Evolutionary conservation across 495 filamentous ascomycete species (phyloP).

Genomic region (Talaromyces thailandensis): DNA sequence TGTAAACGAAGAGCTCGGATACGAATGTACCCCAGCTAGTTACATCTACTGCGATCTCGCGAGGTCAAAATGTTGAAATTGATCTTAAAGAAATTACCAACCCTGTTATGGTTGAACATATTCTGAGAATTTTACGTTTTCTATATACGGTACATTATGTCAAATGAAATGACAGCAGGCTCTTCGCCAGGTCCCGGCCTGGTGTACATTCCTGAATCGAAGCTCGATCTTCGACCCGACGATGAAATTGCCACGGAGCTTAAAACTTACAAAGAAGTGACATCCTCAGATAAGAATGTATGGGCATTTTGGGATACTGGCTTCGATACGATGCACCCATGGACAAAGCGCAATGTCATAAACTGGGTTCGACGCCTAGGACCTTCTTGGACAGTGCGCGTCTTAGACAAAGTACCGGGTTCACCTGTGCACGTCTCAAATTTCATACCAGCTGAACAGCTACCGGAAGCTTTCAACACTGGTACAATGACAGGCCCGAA

Average conservation of each 20-base stretch:
- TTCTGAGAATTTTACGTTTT: background rate
- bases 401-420: slow-evolving; percentile 13
- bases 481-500: slow-evolving; percentile 10
- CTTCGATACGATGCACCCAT: slow-evolving; percentile 11
- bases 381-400: slow-evolving; percentile 15
- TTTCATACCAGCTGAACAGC: slow-evolving; percentile 1
- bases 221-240: background rate
- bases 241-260: background rate
- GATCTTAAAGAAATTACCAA: no score
- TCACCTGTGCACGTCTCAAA: slow-evolving; percentile 10
- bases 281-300: slow-evolving; percentile 14
- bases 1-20: no score
- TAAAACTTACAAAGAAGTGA: slow-evolving; percentile 10
- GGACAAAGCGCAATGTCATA: slow-evolving; percentile 16
- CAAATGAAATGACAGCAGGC: background rate
- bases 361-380: slow-evolving; percentile 16
- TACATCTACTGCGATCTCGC: no score
- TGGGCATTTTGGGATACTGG: slow-evolving; percentile 22
- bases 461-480: slow-evolving; percentile 10
- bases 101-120: no score
- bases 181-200: background rate
- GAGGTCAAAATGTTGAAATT: no score
- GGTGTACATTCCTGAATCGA: background rate
- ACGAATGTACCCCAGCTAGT: no score
- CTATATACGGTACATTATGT: background rate